Percentiles rank a stretch among this genome's conserved stretches.
phyloP scores from a whole-genome alignment of 345 rosid species.

The Citrus trifoliata region DNA sequence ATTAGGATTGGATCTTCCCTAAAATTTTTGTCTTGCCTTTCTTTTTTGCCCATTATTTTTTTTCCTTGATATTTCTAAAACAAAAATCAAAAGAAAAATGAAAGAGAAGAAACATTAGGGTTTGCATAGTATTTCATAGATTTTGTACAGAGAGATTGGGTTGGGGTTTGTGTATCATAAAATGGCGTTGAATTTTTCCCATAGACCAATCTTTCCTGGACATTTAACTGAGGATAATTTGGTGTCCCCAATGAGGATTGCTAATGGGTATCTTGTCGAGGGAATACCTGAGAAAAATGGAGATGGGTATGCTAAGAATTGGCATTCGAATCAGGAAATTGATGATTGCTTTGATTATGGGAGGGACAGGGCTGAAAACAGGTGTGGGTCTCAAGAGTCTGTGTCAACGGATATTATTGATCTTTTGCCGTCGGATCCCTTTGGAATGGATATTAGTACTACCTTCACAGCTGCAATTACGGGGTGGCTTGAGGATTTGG shows the following conservation, averaged over 20 bases:
- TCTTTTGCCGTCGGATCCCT: constrained; percentile 91
- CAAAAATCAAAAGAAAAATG: constrained; percentile 1
- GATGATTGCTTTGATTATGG: constrained; percentile 65
- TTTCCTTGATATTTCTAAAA: neutral
- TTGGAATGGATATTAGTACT: constrained; percentile 80
- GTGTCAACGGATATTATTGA: constrained; percentile 77
- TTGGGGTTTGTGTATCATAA: constrained; percentile 20
- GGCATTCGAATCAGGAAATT: constrained; percentile 40
- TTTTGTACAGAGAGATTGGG: constrained; percentile 14
- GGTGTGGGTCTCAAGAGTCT: constrained; percentile 58
- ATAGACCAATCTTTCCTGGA: constrained; percentile 53
- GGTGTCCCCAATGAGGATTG: constrained; percentile 66
- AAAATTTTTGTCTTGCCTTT: neutral
- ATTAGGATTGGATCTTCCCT: constrained; percentile 12
- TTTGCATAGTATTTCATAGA: constrained; percentile 14
- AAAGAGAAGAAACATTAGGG: constrained; percentile 10
- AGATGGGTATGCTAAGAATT: constrained; percentile 34
- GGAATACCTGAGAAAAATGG: constrained; percentile 42
- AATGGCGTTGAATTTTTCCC: constrained; percentile 93
- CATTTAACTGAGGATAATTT: constrained; percentile 64
- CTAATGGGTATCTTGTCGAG: constrained; percentile 58
- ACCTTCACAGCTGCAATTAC: constrained; percentile 81
- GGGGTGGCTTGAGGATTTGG: constrained; percentile 89
- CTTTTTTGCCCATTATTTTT: neutral
- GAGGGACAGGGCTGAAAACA: constrained; percentile 40